Evolutionary conservation across 495 filamentous ascomycete genomes (phyloP).

Genomic region (Hypoxylon fragiforme): DNA sequence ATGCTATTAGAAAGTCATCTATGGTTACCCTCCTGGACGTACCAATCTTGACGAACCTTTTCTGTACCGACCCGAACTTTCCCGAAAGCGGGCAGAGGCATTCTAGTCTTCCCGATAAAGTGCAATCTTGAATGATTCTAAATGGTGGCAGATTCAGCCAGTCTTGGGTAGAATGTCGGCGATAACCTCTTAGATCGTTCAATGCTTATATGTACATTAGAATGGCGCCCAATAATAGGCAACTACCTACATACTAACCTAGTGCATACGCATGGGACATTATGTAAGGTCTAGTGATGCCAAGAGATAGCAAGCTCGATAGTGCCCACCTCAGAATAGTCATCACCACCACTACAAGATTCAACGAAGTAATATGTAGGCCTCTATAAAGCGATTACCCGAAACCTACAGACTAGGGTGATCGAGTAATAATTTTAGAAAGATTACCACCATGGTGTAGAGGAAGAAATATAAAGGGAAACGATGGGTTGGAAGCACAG

Average conservation of each 20-base stretch:
- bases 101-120: not conserved
- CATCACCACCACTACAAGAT: not conserved
- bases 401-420: too few species aligned
- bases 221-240: too few species aligned
- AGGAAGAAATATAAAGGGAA: too few species aligned
- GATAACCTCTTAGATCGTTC: too few species aligned
- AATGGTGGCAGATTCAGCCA: conserved; percentile 1
- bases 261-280: conserved; percentile 3
- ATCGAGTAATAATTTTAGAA: too few species aligned
- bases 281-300: conserved; percentile 14
- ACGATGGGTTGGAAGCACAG: too few species aligned
- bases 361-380: not conserved
- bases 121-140: conserved; percentile 16
- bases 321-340: conserved; percentile 5
- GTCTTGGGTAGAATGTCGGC: conserved; percentile 2
- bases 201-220: too few species aligned
- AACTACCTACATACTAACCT: too few species aligned
- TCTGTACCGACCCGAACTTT: conserved; percentile 1
- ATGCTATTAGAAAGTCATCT: too few species aligned
- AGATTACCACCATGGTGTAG: too few species aligned
- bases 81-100: not conserved
- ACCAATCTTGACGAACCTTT: not conserved
- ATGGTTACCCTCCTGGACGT: too few species aligned
- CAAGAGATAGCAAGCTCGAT: conserved; percentile 24
- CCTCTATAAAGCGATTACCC: not conserved